These are phyloP conservation scores for Euphorbia tirucalli DNA, from an alignment of 345 rosid genomes.

Conservation along the genomic window DNA sequence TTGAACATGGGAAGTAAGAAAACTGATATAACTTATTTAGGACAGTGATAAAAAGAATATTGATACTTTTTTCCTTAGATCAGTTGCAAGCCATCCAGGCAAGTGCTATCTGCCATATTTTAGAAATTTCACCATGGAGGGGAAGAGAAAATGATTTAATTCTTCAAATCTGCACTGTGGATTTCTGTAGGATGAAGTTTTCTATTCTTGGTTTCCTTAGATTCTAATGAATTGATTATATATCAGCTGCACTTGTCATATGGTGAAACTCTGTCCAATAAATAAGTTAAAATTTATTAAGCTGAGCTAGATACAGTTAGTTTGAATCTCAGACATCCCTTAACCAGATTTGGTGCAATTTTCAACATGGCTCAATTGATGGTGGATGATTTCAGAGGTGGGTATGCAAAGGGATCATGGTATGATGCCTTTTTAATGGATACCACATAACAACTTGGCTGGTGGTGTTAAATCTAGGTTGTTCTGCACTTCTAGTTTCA, in stretches of 20 bases:
- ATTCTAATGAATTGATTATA: not conserved
- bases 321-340: not conserved
- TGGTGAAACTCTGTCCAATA: not conserved
- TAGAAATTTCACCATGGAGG: too few relatives aligned
- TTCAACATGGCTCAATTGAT: constrained; percentile 81
- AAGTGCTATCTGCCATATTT: not conserved
- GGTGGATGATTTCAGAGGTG: constrained; percentile 83
- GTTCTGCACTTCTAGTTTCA: constrained; percentile 78
- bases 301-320: not conserved
- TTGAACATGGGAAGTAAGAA: too few relatives aligned
- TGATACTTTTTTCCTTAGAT: not conserved
- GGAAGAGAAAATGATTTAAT: not conserved
- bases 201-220: not conserved
- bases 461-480: constrained; percentile 83
- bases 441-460: constrained; percentile 74
- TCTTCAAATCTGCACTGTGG: not conserved
- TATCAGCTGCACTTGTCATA: not conserved
- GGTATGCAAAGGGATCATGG: constrained; percentile 87
- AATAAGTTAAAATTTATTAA: not conserved
- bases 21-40: not conserved
- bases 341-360: constrained; percentile 67
- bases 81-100: not conserved
- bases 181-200: too few relatives aligned
- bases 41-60: not conserved
- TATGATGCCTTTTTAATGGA: constrained; percentile 79